Conservation (phyloP, 2,329 filamentous ascomycete species). For the Fusarium odoratissimum region DNA sequence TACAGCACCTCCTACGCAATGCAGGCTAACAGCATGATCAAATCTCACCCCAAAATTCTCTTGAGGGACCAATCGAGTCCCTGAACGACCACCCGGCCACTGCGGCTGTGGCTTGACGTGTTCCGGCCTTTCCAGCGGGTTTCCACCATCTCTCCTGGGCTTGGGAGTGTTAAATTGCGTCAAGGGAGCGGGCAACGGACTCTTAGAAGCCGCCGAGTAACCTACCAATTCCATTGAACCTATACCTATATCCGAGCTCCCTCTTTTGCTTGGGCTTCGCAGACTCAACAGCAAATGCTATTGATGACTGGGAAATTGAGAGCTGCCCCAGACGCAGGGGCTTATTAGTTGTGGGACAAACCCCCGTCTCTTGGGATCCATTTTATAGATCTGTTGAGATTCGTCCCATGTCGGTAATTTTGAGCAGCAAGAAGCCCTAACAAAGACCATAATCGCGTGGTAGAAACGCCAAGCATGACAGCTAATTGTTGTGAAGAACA, state of each 20-base stretch:
- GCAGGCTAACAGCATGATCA: constrained; percentile 23
- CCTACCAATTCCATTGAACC: not conserved
- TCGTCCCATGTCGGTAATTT: constrained; percentile 25
- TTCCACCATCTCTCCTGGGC: constrained; percentile 3
- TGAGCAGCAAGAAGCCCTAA: constrained; percentile 17
- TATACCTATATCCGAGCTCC: not conserved
- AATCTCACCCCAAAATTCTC: constrained; percentile 27
- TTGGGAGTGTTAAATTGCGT: constrained; percentile 18
- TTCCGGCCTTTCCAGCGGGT: constrained; percentile 34
- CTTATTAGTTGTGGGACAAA: constrained; percentile 45
- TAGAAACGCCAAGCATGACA: constrained; percentile 33
- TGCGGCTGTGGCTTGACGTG: constrained; percentile 43
- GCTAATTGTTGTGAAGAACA: constrained; percentile 22
- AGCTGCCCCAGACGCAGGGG: constrained; percentile 41
- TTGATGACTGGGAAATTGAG: constrained; percentile 18
- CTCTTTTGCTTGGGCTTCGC: not conserved
- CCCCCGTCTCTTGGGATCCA: constrained; percentile 33
- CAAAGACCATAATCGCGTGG: constrained; percentile 15
- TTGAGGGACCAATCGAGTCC: constrained; percentile 19
- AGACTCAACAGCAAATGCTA: not conserved
- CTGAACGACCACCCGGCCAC: constrained; percentile 5
- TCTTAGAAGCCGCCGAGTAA: not conserved
- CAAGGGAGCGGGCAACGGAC: constrained; percentile 7
- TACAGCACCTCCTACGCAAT: constrained; percentile 16
- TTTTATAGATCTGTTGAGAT: constrained; percentile 40